Conservation (phyloP, 2,329 filamentous ascomycete species). For the Ascochyta rabiei region DNA sequence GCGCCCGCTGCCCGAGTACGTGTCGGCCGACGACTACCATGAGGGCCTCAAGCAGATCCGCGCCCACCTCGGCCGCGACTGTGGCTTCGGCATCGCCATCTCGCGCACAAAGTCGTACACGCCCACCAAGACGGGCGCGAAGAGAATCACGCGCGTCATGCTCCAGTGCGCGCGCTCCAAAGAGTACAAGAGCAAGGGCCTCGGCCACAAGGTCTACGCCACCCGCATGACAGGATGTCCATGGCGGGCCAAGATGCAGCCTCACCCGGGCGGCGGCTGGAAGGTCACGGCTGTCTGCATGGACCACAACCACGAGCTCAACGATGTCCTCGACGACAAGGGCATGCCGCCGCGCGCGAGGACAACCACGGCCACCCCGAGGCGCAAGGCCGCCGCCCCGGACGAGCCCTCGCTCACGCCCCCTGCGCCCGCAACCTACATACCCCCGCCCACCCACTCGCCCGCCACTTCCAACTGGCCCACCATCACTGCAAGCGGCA, state of each 20-base stretch:
- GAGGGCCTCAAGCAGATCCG: slow-evolving; percentile 21
- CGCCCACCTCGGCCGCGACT: slow-evolving; percentile 19
- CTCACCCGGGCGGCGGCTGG: slow-evolving; percentile 17
- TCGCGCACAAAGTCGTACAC: slow-evolving; percentile 22
- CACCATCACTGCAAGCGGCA: slow-evolving; percentile 9
- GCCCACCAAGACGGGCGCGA: slow-evolving; percentile 16
- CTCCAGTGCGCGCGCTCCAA: slow-evolving; percentile 21
- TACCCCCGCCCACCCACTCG: background rate
- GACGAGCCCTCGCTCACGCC: slow-evolving; percentile 3
- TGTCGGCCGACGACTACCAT: slow-evolving; percentile 20
- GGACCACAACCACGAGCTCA: slow-evolving; percentile 19
- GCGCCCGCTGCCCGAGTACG: slow-evolving; percentile 14
- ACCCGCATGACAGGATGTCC: slow-evolving; percentile 21
- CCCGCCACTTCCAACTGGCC: slow-evolving; percentile 15
- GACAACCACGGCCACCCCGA: background rate
- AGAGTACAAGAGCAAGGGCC: slow-evolving; percentile 21
- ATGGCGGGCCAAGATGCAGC: slow-evolving; percentile 20
- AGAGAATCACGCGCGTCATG: slow-evolving; percentile 18
- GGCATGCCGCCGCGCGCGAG: slow-evolving; percentile 22
- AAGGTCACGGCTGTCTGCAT: slow-evolving; percentile 13
- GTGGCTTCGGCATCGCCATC: slow-evolving; percentile 20
- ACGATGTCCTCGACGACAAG: slow-evolving; percentile 16
- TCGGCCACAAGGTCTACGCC: slow-evolving; percentile 15
- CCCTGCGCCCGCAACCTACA: slow-evolving; percentile 10
- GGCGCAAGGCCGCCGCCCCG: background rate